Conservation (phyloP, 2,329 filamentous ascomycete genomes). For the Diplodia scrobiculata region DNA sequence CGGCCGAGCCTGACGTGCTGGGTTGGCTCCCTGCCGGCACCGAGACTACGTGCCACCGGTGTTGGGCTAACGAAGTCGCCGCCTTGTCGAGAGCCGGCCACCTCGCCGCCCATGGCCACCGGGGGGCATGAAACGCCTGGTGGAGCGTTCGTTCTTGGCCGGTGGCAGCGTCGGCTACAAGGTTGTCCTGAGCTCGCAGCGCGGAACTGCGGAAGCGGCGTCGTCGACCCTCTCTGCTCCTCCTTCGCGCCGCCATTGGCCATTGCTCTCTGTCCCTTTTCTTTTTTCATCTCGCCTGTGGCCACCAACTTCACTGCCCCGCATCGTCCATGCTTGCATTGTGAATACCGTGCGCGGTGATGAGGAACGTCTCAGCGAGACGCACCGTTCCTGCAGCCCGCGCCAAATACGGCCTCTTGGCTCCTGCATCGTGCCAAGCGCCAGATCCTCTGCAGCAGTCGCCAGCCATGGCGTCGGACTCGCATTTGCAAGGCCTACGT, state of each 20-base stretch:
- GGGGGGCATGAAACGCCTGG: slow-evolving; percentile 18
- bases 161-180: slow-evolving; percentile 14
- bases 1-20: background rate
- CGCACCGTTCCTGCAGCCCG: slow-evolving; percentile 9
- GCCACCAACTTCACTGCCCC: slow-evolving; percentile 4
- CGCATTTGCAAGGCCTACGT: slow-evolving; percentile 13
- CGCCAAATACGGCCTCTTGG: background rate
- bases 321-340: slow-evolving; percentile 8
- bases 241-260: background rate
- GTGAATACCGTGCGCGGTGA: background rate
- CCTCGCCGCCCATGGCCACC: background rate
- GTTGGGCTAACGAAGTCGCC: background rate
- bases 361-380: slow-evolving; percentile 18
- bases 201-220: slow-evolving; percentile 23
- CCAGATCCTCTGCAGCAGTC: slow-evolving; percentile 15
- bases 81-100: background rate
- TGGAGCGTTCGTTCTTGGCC: slow-evolving; percentile 17
- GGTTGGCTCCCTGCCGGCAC: background rate
- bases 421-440: background rate
- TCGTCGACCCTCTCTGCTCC: slow-evolving; percentile 6
- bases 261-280: background rate
- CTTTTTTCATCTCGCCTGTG: slow-evolving; percentile 24
- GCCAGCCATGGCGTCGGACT: slow-evolving; percentile 18
- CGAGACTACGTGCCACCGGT: background rate
- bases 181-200: slow-evolving; percentile 15